Base-by-base conservation (phyloP, 306 rosid genomes). In the Vachellia pachyceras region DNA sequence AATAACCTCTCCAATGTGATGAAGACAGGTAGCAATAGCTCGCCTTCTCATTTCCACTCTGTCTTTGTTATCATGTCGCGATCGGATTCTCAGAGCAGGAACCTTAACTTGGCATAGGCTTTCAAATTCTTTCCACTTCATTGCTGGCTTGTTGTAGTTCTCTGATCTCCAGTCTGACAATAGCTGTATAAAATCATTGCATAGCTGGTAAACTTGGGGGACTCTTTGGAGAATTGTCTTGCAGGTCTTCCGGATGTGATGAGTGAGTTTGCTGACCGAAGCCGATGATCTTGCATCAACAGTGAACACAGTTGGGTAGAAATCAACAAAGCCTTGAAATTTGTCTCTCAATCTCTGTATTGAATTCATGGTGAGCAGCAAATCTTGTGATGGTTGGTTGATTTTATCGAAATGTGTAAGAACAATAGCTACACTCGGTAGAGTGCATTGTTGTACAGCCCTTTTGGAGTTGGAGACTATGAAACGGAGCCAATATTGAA, bases 401-500 rank as follows among this genome's bases (percentile, higher is more conserved):
- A 90, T 87, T 90, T 90, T 95, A 87, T 95, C 99, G 0, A 79
- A 80, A 79, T 93, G 97, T 50, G 98, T 93, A 68, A 93, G 97
- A 75, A 93, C 98, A 54, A 95, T 82, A 25, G 97, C 92, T 35
- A 92, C 97, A 84, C 89, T 93, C 67, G 98, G 97, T 22, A 93
- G 89, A 88, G 89, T 82, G 84, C 98, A 93, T 82, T 93, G 99
- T 77, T 92, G 97, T 14, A 88, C 80, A 52, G 98, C 97, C 82
- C 86, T 85, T 90, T 82, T 93, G 44, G 97, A 93, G 84, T 96
- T 96, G 57, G 97, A 96, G 73, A 93, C 97, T 69, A 96, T 87
- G 90, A 89, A 96, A 87, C 97, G 87, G 70, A 95, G 98, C 98
- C 99, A 95, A 77, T 95, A 96, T 69, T 86, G 99, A 40, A 96